Percentiles rank a stretch among this genome's conserved stretches.
Evolutionary conservation across 306 rosid species (phyloP).

Genomic region (Malus orientalis): DNA sequence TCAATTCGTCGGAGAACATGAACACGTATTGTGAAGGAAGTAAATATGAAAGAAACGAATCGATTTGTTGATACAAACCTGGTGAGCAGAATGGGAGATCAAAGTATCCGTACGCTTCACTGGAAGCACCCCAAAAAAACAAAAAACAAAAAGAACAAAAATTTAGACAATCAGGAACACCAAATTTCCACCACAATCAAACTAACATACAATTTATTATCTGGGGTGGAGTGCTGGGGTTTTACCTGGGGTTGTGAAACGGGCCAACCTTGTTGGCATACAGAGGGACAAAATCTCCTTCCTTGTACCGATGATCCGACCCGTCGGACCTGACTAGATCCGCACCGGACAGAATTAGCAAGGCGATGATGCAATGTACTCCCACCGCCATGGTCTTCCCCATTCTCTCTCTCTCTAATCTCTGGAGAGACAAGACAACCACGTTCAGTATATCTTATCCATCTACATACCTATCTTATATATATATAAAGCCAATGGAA

Average conservation of each 20-base stretch:
- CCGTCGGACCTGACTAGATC: constrained; percentile 30
- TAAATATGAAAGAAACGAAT: neutral
- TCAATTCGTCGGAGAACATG: neutral
- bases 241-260: constrained; percentile 49
- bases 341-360: constrained; percentile 14
- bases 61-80: constrained; percentile 37
- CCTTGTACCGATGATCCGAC: constrained; percentile 37
- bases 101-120: constrained; percentile 56
- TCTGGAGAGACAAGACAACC: neutral
- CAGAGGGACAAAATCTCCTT: constrained; percentile 40
- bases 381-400: constrained; percentile 30
- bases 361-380: constrained; percentile 15
- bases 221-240: neutral
- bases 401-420: constrained; percentile 14
- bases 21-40: neutral
- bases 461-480: too few relatives aligned
- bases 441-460: neutral
- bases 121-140: constrained; percentile 5
- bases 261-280: constrained; percentile 53
- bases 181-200: neutral
- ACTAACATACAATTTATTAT: neutral
- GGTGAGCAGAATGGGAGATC: constrained; percentile 72
- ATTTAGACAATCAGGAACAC: neutral
- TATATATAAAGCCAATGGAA: too few relatives aligned
- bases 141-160: neutral